Evolutionary conservation across 148 eudicot genomes (phyloP), one percentile per base, ranked within the genome.

Genomic region (Chenopodium suecicum): DNA sequence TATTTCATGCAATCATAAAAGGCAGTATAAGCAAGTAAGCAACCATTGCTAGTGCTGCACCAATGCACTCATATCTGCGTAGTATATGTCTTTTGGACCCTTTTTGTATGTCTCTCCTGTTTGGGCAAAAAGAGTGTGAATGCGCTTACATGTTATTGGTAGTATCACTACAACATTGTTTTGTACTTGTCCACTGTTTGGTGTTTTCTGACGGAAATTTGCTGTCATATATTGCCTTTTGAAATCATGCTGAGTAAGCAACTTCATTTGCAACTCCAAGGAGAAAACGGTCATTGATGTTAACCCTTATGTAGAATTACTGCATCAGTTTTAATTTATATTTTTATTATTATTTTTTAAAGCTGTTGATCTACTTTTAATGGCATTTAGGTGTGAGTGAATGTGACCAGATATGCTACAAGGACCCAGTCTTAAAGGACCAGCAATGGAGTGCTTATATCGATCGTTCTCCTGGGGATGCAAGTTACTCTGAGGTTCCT

Each of bases 401-500:
- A 56, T 94, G 99, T 81, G 89, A 97, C 20, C 97, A 97, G 86
- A 90, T 97, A 81, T 97, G 99, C 83, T 94, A 90, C 62, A 97
- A 97, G 91, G 98, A 97, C 63, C 99, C 99, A 14, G 99, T 97
- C 73, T 83, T 97, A 20, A 92, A 97, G 89, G 97, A 97, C 85
- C 89, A 78, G 83, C 86, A 97, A 76, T 97, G 99, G 99, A 97
- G 98, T 88, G 92, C 99, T 83, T 97, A 83, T 85, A 97, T 94
- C 84, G 99, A 97, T 80, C 95, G 99, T 74, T 97, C 99, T 81
- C 99, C 99, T 84, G 99, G 98, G 80, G 82, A 94, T 84, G 91
- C 84, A 34, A 87, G 81, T 87, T 91, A 94, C 87, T 93, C 98
- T 2, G 91, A 94, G 99, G 99, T 96, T 82, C 69, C 14, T 44